Evolutionary conservation across 305 asterid genomes (phyloP).

Genomic region (Rubia peregrina): DNA sequence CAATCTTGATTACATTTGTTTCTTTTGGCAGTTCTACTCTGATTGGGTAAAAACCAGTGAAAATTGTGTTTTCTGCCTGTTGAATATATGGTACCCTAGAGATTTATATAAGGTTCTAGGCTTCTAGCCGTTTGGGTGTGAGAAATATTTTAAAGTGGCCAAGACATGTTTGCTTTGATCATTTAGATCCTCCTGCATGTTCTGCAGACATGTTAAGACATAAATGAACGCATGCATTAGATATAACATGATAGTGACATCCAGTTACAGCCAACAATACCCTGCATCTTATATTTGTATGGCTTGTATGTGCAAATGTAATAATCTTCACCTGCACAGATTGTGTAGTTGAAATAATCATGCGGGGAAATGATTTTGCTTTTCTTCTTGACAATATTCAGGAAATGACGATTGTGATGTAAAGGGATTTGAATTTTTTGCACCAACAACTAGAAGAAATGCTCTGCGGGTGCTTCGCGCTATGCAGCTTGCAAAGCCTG

Average conservation of each 20-base stretch:
- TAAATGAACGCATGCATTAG: too few species aligned
- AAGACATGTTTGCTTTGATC: too few species aligned
- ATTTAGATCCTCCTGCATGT: not conserved
- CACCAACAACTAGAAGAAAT: slow-evolving; percentile 91
- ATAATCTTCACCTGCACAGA: not conserved
- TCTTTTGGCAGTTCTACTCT: not conserved
- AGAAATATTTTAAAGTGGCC: not conserved
- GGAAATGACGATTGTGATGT: slow-evolving; percentile 41
- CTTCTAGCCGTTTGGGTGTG: not conserved
- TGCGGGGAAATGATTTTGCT: slow-evolving; percentile 3
- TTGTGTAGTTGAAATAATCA: not conserved
- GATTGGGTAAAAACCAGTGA: not conserved
- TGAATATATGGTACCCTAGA: not conserved
- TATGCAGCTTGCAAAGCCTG: slow-evolving; percentile 96
- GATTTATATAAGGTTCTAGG: not conserved
- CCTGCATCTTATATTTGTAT: too few species aligned
- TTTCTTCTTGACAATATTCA: slow-evolving; percentile 20
- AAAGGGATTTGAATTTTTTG: slow-evolving; percentile 68
- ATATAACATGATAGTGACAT: too few species aligned
- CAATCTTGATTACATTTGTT: not conserved
- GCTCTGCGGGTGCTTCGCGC: slow-evolving; percentile 94
- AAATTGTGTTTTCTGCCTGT: not conserved
- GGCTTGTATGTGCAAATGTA: not conserved
- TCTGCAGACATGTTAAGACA: too few species aligned
- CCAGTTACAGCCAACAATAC: too few species aligned